Evolutionary conservation across 2,329 filamentous ascomycete species (phyloP).

Genomic region (Pleochaeta shiraiana): DNA sequence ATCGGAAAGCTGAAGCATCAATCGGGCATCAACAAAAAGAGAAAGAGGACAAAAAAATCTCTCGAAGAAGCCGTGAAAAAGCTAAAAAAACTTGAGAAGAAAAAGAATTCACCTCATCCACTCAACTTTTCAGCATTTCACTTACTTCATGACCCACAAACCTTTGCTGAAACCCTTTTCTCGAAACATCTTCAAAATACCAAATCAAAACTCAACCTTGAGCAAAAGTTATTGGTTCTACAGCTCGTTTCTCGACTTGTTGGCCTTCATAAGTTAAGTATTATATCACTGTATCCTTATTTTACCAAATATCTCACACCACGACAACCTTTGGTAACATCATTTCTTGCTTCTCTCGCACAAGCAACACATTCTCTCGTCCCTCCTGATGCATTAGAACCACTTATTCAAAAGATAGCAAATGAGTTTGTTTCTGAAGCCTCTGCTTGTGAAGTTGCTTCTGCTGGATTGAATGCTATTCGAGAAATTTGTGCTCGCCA

Average conservation of each 20-base stretch:
- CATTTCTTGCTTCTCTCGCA: slow-evolving; percentile 77
- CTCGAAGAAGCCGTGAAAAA: slow-evolving; percentile 66
- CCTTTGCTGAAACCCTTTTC: slow-evolving; percentile 78
- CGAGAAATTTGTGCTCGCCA: slow-evolving; percentile 85
- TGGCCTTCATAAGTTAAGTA: slow-evolving; percentile 76
- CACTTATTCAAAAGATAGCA: slow-evolving; percentile 81
- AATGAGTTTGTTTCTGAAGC: slow-evolving; percentile 98
- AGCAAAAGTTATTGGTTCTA: slow-evolving; percentile 74
- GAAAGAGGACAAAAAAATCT: slow-evolving; percentile 61
- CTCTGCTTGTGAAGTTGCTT: slow-evolving; percentile 70
- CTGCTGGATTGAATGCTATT: slow-evolving; percentile 84
- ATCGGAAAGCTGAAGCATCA: slow-evolving; percentile 68
- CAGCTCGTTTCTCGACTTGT: slow-evolving; percentile 82
- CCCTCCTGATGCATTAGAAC: slow-evolving; percentile 79
- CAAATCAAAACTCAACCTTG: slow-evolving; percentile 65
- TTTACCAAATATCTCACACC: slow-evolving; percentile 85
- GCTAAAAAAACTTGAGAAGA: slow-evolving; percentile 62
- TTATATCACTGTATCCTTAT: slow-evolving; percentile 86
- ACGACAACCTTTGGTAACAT: slow-evolving; percentile 73
- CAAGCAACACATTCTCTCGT: slow-evolving; percentile 83
- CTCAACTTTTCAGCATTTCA: slow-evolving; percentile 95
- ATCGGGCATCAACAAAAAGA: slow-evolving; percentile 88
- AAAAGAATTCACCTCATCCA: slow-evolving; percentile 69
- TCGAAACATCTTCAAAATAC: slow-evolving; percentile 75
- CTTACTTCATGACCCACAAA: slow-evolving; percentile 81